Evolutionary conservation across 306 rosid species (phyloP), one percentile per base, ranked within the genome.

Genomic region (Senna siamea): DNA sequence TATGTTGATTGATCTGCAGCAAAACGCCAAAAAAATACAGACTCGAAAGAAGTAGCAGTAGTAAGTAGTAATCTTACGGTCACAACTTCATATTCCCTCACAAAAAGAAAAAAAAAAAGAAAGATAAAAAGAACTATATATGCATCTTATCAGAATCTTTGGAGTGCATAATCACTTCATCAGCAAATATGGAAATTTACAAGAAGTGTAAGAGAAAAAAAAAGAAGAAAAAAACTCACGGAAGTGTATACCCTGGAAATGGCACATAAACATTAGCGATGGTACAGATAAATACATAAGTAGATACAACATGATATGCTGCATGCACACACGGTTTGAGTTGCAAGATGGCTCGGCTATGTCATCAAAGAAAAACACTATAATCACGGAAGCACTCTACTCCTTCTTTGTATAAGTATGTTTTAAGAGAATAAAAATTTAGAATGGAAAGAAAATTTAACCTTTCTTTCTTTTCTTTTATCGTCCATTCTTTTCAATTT

Each of bases 181-280:
- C 47, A n/a, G 26, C 26, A 60, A 60, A 60, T 30, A 17, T 7
- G 44, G 66, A 60, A 41, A 60, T 60, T 60, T 35, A 60, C 66
- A 47, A 14, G 13, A 47, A 14, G 3, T 7, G 47, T 41, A 41
- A 41, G 13, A 10, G 6, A 7, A 6, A 2, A 8, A 32, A 32
- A 59, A 15, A 1, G 28, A 32, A 5, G 22, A 23, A 22, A 2
- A 20, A 11, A 1, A 20, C 15, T 52, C 11, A n/a, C 1, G 28
- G 12, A 3, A 46, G 32, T 51, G 15, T 53, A 2, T 53, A 9
- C 17, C 61, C 34, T 10, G n/a, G 34, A 10, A 55, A 12, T 11
- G 17, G 35, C 53, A 14, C 19, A 47, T 47, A 1, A 15, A 47
- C 53, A 47, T 47, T 47, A 15, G 53, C 61, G 22, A 51, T 51